Evolutionary conservation across 306 rosid genomes (phyloP).

Genomic region (Quercus aquifolioides): DNA sequence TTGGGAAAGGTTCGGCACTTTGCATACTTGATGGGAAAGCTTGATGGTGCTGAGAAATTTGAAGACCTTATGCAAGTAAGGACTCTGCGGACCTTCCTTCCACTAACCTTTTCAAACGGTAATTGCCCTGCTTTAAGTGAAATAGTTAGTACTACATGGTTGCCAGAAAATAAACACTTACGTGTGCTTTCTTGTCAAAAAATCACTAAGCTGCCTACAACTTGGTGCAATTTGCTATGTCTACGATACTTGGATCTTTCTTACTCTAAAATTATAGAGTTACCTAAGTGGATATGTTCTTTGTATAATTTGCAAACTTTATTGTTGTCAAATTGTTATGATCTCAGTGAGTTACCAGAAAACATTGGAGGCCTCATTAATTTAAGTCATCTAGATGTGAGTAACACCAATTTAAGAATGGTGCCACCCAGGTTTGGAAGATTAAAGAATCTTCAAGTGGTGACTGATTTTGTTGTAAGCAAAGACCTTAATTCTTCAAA

Average conservation of each 20-base stretch:
- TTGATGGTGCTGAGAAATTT: not conserved
- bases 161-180: not conserved
- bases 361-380: too few species aligned
- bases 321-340: not conserved
- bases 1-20: not conserved
- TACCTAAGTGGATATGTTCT: not conserved
- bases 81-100: constrained; percentile 11
- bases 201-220: not conserved
- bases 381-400: not conserved
- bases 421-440: not conserved
- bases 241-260: constrained; percentile 21
- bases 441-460: not conserved
- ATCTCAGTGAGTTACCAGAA: not conserved
- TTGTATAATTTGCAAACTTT: constrained; percentile 24
- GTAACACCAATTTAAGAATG: not conserved
- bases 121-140: too few species aligned
- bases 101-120: not conserved
- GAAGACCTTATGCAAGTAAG: not conserved
- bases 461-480: not conserved
- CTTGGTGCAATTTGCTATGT: not conserved
- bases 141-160: too few species aligned
- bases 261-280: not conserved
- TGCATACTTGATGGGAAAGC: not conserved
- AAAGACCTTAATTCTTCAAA: not conserved
- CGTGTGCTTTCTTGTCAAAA: not conserved